Conservation (phyloP, 306 rosid species). For the Acacia confusa region DNA sequence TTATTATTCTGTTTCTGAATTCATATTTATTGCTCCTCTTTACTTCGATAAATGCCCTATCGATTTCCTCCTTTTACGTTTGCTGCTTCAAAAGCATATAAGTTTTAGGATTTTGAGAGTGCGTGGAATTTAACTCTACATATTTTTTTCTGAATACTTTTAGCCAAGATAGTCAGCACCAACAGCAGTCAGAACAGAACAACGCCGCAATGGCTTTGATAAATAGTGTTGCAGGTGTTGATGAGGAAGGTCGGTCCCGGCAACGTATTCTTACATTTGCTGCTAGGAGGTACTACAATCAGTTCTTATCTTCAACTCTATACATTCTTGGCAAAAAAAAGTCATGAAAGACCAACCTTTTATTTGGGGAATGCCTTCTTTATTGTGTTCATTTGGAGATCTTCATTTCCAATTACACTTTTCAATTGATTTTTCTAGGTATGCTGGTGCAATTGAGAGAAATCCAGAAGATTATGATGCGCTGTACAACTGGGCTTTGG, state of each 20-base stretch:
- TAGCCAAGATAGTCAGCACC: constrained; percentile 70
- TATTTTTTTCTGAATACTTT: constrained; percentile 30
- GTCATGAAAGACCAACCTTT: neutral
- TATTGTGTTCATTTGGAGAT: constrained; percentile 11
- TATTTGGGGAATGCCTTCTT: neutral
- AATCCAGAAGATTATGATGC: constrained; percentile 96
- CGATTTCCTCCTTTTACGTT: neutral
- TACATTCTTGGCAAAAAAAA: neutral
- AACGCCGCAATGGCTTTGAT: constrained; percentile 91
- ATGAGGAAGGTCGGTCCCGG: constrained; percentile 96
- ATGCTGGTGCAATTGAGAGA: constrained; percentile 93
- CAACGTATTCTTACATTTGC: constrained; percentile 97
- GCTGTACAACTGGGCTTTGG: constrained; percentile 96
- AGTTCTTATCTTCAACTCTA: constrained; percentile 16
- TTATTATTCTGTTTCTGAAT: constrained; percentile 19
- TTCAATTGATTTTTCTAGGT: constrained; percentile 53
- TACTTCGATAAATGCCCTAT: neutral
- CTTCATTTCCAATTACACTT: constrained; percentile 22
- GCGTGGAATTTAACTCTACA: constrained; percentile 4
- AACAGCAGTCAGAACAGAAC: constrained; percentile 58
- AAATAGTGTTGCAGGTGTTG: constrained; percentile 79
- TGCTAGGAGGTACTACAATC: constrained; percentile 73
- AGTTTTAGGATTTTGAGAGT: constrained; percentile 29
- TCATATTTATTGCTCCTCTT: neutral
- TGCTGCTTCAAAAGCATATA: neutral